Percentiles rank a stretch among this genome's conserved stretches.
phyloP scores from a whole-genome alignment of 2,329 filamentous ascomycete species.

The Nigrograna mackinnonii region DNA sequence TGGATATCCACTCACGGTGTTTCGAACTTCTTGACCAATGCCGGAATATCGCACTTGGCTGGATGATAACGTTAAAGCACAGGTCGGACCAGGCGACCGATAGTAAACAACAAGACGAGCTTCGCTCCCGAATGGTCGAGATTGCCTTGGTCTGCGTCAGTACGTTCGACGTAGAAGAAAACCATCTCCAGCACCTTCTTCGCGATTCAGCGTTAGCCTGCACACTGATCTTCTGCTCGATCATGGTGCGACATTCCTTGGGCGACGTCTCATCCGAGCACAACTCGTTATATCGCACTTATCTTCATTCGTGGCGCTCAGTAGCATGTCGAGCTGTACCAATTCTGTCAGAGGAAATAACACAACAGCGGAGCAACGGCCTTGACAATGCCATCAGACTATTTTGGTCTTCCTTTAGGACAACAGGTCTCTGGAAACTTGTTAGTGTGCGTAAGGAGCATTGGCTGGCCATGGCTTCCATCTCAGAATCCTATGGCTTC shows the following conservation, averaged over 20 bases:
- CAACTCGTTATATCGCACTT: conserved; percentile 4
- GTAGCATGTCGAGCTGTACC: conserved; percentile 19
- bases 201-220: conserved; percentile 12
- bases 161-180: conserved; percentile 51
- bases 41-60: not conserved
- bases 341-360: no score
- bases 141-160: conserved; percentile 46
- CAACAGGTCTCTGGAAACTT: no score
- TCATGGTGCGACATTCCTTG: conserved; percentile 19
- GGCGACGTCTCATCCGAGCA: conserved; percentile 2
- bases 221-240: conserved; percentile 21
- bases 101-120: conserved; percentile 24
- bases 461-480: no score
- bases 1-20: no score
- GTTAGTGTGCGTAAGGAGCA: no score
- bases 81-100: no score
- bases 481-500: no score
- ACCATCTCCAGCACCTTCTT: conserved; percentile 32
- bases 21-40: no score
- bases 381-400: no score
- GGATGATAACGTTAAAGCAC: not conserved
- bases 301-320: conserved; percentile 18
- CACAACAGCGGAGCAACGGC: no score
- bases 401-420: no score
- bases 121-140: conserved; percentile 41